phyloP scores from a whole-genome alignment of 306 rosid species.

The Dryas drummondii region DNA sequence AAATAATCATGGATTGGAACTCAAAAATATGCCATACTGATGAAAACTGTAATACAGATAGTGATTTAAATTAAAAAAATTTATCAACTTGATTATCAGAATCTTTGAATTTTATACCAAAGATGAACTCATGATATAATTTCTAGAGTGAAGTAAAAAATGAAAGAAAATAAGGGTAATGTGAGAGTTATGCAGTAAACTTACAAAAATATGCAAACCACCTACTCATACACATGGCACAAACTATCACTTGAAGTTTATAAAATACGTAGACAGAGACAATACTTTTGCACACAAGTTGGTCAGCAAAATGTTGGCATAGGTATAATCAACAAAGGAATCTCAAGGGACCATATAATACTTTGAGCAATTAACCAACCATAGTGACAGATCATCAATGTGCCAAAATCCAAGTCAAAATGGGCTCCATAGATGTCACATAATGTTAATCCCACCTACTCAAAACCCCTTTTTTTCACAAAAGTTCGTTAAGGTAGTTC shows the following conservation, averaged over 20 bases:
- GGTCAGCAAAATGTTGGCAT: constrained; percentile 6
- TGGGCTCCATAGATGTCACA: constrained; percentile 16
- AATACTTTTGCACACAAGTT: not conserved
- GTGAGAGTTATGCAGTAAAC: too few species aligned
- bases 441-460: constrained; percentile 34
- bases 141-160: too few species aligned
- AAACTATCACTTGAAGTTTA: too few species aligned
- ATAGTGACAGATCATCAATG: too few species aligned
- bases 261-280: too few species aligned
- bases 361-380: constrained; percentile 6
- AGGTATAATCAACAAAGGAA: not conserved
- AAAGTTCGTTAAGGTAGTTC: constrained; percentile 59
- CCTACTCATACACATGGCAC: too few species aligned
- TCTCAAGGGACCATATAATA: not conserved
- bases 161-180: too few species aligned
- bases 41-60: not conserved
- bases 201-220: too few species aligned
- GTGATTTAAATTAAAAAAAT: not conserved
- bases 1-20: too few species aligned
- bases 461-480: constrained; percentile 22
- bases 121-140: too few species aligned
- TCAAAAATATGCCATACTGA: too few species aligned
- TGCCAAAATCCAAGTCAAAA: constrained; percentile 22
- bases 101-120: too few species aligned
- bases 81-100: not conserved